Percentiles rank a stretch among this genome's conserved stretches.
These are phyloP conservation scores for Pythium scleroteichum DNA, from an alignment of 352 stramenopile genomes.

Conservation along the genomic window DNA sequence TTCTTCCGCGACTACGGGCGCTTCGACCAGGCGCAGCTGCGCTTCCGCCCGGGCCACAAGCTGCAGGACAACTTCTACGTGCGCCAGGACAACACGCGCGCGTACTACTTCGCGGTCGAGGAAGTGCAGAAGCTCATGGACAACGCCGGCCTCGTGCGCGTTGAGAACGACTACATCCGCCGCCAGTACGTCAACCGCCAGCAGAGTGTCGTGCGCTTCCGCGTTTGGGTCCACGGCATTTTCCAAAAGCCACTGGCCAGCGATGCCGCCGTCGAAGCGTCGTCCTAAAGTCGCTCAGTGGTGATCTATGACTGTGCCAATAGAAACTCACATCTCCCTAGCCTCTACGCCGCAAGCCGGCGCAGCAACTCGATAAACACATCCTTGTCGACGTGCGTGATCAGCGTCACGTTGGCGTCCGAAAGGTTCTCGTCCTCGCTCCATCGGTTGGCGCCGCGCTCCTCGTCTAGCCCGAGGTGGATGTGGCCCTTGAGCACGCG, in stretches of 20 bases:
- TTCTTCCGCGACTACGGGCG: conserved; percentile 96
- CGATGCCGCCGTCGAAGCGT: conserved; percentile 2
- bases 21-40: conserved; percentile 95
- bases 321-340: conserved; percentile 1
- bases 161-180: conserved; percentile 88
- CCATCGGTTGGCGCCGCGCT: conserved; percentile 58
- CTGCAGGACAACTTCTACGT: conserved; percentile 96
- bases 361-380: conserved; percentile 66
- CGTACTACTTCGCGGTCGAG: conserved; percentile 94
- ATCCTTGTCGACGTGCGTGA: conserved; percentile 60
- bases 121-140: conserved; percentile 71
- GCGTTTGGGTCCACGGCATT: conserved; percentile 86
- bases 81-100: conserved; percentile 93
- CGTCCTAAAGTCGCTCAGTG: background rate
- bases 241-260: conserved; percentile 71
- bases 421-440: conserved; percentile 28
- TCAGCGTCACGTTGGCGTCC: conserved; percentile 63
- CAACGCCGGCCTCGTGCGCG: conserved; percentile 49
- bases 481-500: conserved; percentile 48
- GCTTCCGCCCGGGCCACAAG: conserved; percentile 86
- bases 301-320: background rate
- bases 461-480: conserved; percentile 53
- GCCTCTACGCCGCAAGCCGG: conserved; percentile 32
- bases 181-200: conserved; percentile 87
- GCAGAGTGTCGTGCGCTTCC: conserved; percentile 84